Evolutionary conservation across 2,329 filamentous ascomycete species (phyloP), one percentile per base, ranked within the genome.

Genomic region (Diaporthe nobilis): DNA sequence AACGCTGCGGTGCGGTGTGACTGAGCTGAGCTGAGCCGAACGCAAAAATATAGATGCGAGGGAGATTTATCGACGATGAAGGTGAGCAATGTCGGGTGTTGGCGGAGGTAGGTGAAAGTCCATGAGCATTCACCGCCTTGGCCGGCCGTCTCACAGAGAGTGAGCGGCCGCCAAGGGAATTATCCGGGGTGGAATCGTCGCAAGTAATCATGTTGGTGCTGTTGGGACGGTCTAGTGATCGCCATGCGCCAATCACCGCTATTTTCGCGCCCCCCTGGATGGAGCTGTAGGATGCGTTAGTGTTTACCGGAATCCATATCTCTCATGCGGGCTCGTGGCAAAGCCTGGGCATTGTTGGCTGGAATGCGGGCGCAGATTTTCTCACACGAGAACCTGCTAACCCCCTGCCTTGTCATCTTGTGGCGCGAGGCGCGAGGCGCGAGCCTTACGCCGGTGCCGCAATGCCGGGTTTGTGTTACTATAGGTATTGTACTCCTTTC

Each of bases 121-220:
- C n/a, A n/a, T 12, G n/a, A 31, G 25, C 37, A 12, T 17, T 22
- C 6, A 63, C n/a, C 20, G 57, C 57, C 57, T 22, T 4, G 20
- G 34, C 3, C 20, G 34, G 4, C 20, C 2, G 22, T 39, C 34
- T 60, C n/a, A 15, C 13, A 51, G 12, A 51, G 12, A 5, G 22
- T 20, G 57, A 15, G 3, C 31, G 13, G 25, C 20, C 5, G 49
- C 49, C 49, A 53, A 53, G 49, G n/a, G 25, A 53, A 25, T 53
- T 53, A n/a, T 53, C 15, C n/a, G 22, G 49, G 22, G 8, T 9
- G 47, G 49, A 53, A n/a, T 53, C 49, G 20, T 49, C 44, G 28
- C n/a, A 3, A 25, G 34, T 60, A 42, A 25, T 61, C 34, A 61
- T 47, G 61, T 34, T 65, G 61, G 61, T 49, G n/a, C 60, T 65